These are phyloP conservation scores for Cladosporium phlei DNA, from an alignment of 2,329 filamentous ascomycete genomes.

Conservation along the genomic window DNA sequence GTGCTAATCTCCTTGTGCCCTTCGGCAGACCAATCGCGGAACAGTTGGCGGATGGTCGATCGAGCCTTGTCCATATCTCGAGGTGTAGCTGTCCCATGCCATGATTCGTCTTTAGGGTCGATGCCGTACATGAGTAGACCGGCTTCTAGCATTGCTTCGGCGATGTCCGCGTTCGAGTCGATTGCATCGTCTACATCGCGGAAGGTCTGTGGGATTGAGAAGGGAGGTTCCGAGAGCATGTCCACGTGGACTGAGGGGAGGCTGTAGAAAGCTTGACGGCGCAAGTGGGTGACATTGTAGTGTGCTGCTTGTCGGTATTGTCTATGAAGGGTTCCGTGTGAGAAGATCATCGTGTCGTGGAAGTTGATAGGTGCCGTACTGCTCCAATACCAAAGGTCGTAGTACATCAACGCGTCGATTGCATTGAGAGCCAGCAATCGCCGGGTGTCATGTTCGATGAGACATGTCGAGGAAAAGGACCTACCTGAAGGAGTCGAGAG, in stretches of 20 bases:
- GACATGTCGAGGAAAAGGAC: no score
- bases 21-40: constrained; percentile 85
- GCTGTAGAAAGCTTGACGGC: constrained; percentile 89
- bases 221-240: constrained; percentile 73
- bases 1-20: constrained; percentile 69
- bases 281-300: constrained; percentile 83
- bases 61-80: constrained; percentile 84
- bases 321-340: constrained; percentile 20
- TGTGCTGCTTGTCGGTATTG: constrained; percentile 76
- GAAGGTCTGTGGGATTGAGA: constrained; percentile 75
- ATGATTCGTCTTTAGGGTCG: constrained; percentile 46
- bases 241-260: constrained; percentile 79
- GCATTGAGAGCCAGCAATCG: no score
- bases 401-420: no score
- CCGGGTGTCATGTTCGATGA: no score
- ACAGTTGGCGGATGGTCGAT: constrained; percentile 89
- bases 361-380: no score
- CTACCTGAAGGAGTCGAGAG: constrained; percentile 86
- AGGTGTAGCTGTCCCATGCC: constrained; percentile 66
- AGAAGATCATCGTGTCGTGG: not conserved
- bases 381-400: no score
- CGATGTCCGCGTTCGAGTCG: constrained; percentile 78
- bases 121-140: constrained; percentile 65
- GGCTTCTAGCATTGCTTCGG: constrained; percentile 68
- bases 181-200: constrained; percentile 80